Base-by-base conservation (phyloP, 805 yeast species). In the Suhomyces emberorum region DNA sequence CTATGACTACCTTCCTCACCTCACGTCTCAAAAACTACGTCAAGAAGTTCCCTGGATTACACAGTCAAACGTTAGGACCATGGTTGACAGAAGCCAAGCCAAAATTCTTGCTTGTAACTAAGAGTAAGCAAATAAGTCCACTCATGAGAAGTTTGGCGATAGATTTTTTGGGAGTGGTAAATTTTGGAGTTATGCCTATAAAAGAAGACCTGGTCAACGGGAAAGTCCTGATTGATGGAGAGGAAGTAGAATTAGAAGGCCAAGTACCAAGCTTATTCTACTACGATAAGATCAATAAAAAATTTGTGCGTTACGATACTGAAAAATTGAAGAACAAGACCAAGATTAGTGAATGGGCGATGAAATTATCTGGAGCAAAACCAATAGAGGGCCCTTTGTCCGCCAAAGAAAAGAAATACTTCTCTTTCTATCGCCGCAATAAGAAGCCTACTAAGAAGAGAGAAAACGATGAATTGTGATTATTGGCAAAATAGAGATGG, bases 21-120 rank as follows among this genome's bases (percentile, higher is more conserved):
- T 69, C 79, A 1, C 68, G 86, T 45, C 65, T 83, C 32, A 82
- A 81, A 55, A 83, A 79, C 49, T 81, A 82, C 49, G 81, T 79
- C 8, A 77, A 73, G 52, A 72, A 74, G 49, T 51, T 80, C 16
- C 62, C 56, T 19, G 57, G 60, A 5, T 30, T 60, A 10, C 32
- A 51, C 15, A 34, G 51, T 11, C 58, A 59, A 16, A 34, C 50
- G 2, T 40, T 59, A 5, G 40, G 44, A 11, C 33, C 43, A 7
- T 65, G 67, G 67, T 40, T 58, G 17, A 46, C 53, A 1, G 56
- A 54, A 1, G 41, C 43, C n/a, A 68, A 57, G 30, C 57, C 61
- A 15, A 69, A 74, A 46, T 65, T 76, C 4, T 55, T 84, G 5
- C 61, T 83, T n/a, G 44, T 84, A 17, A 69, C 87, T 1, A 64